Base-by-base conservation (phyloP, 2,329 filamentous ascomycete species). In the Uncinocarpus reesii region DNA sequence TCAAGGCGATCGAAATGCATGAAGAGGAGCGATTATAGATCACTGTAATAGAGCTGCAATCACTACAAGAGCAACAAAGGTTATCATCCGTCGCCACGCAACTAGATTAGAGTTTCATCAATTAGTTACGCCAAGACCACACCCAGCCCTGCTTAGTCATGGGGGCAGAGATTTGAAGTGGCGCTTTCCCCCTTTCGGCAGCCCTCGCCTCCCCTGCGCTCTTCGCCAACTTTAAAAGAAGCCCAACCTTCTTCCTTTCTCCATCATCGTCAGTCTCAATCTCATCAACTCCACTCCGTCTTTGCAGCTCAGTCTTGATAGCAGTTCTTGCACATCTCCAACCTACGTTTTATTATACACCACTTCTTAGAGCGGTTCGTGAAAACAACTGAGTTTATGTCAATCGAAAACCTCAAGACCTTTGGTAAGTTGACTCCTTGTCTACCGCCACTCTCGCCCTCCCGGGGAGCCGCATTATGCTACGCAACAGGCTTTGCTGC, bases 341-440 rank as follows among this genome's bases (percentile, higher is more conserved):
- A 41, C 37, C 34, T 42, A 50, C 53, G 51, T 53, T 56, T 59
- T 57, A 56, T 55, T 57, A 47, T 44, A 59, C 49, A 60, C 59
- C 59, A 62, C 59, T 65, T 64, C 64, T 65, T 66, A 69, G 60
- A 58, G 58, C 58, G 62, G 60, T 68, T 67, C 76, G 75, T 71
- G 66, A 65, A 78, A 81, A 80, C 79, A 76, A 76, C 81, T 53
- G 82, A 84, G 83, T 89, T 87, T 89, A 92, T 92, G 86, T 92
- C 86, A 81, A 92, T 92, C 85, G 85, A 92, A 88, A 93, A 93
- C 80, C 84, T 93, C 75, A 92, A 92, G 81, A 82, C 83, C 78
- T 87, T 87, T 82, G 86, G 86, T 92, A 75, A 68, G 85, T 77
- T 49, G 32, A 52, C 57, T 28, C 15, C 24, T n/a, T 46, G 7